Percentiles rank a stretch among this genome's conserved stretches.
Evolutionary conservation across 1,284 basidiomycete species (phyloP).

Genomic region (Cryptococcus maquisensis): DNA sequence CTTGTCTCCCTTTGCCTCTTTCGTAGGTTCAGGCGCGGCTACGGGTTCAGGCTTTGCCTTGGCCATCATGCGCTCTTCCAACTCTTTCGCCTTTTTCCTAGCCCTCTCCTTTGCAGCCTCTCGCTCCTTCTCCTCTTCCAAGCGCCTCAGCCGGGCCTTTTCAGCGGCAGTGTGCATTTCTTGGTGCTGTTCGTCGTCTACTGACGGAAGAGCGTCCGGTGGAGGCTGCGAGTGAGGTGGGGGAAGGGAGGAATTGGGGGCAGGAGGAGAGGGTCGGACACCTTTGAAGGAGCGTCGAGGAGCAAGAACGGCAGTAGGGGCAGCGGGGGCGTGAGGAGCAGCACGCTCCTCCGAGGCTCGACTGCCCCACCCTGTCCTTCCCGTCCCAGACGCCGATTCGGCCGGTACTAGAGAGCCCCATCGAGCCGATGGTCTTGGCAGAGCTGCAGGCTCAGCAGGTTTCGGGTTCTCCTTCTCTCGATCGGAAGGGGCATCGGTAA

Average conservation of each 20-base stretch:
- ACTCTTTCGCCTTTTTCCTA: slow-evolving; percentile 73
- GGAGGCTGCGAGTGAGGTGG: not conserved
- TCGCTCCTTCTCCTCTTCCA: slow-evolving; percentile 81
- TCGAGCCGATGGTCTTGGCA: no score
- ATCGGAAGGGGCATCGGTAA: no score
- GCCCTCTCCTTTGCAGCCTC: slow-evolving; percentile 80
- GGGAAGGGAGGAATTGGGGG: not conserved
- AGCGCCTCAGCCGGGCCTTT: slow-evolving; percentile 64
- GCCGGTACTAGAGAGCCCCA: no score
- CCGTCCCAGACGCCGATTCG: no score
- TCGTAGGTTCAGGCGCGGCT: not conserved
- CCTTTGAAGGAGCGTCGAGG: not conserved
- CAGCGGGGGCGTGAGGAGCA: not conserved
- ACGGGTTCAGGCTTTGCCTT: slow-evolving; percentile 1
- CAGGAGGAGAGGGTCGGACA: not conserved
- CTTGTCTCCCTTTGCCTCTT: not conserved
- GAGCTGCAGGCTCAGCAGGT: no score
- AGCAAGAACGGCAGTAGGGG: not conserved
- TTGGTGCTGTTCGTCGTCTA: slow-evolving; percentile 61
- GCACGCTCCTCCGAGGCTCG: not conserved
- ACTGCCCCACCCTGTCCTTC: no score
- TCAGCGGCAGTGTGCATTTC: slow-evolving; percentile 88
- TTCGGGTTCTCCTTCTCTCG: no score
- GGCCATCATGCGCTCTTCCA: slow-evolving; percentile 57
- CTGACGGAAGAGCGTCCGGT: not conserved